These are phyloP conservation scores for Penicillium griseofulvum DNA, from an alignment of 2,329 filamentous ascomycete genomes.

Conservation along the genomic window DNA sequence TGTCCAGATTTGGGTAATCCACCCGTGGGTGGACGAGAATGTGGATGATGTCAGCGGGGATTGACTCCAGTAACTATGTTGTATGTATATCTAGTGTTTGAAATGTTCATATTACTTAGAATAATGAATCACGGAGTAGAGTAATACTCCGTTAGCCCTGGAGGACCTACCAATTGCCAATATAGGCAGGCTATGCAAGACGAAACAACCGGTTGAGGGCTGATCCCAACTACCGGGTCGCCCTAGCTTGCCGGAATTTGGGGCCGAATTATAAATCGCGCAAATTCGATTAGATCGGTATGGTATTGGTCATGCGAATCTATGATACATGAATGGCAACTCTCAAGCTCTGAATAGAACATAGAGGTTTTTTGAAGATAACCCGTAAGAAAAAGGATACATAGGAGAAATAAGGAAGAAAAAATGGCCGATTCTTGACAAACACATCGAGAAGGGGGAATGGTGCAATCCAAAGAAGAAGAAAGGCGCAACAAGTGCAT, in stretches of 20 bases:
- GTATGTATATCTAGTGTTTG: no score
- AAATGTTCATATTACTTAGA: background rate
- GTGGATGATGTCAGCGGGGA: conserved; percentile 26
- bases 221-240: background rate
- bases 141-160: background rate
- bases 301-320: conserved; percentile 30
- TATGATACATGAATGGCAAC: conserved; percentile 36
- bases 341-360: conserved; percentile 14
- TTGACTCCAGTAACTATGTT: background rate
- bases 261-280: background rate
- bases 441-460: conserved; percentile 20
- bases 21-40: no score
- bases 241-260: background rate
- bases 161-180: background rate
- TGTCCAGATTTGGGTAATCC: background rate
- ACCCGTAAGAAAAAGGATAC: conserved; percentile 26
- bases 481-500: conserved; percentile 16
- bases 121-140: background rate
- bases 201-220: background rate
- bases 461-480: conserved; percentile 10
- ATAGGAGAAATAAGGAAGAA: conserved; percentile 17
- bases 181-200: background rate
- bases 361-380: conserved; percentile 22
- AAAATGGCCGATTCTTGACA: conserved; percentile 18
- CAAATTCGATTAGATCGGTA: conserved; percentile 22